A percentile compares a stretch with the other conserved stretches of the same genome.
Evolutionary conservation across 306 rosid genomes (phyloP).

Genomic region (Malus sieversii): DNA sequence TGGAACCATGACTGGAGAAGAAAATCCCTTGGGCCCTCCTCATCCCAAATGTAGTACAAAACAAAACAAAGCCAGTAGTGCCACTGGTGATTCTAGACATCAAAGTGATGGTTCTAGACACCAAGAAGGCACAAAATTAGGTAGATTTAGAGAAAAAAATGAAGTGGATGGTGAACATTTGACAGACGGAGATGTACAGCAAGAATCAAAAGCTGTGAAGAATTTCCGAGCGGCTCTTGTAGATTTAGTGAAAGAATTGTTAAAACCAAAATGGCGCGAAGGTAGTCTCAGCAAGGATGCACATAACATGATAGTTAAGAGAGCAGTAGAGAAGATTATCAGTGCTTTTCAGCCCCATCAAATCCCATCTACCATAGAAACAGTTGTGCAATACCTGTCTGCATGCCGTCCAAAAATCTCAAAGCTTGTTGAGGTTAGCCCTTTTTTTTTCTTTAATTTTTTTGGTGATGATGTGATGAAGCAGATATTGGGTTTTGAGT

Average conservation of each 20-base stretch:
- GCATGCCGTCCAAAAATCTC: slow-evolving; percentile 54
- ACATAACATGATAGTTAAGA: slow-evolving; percentile 69
- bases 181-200: slow-evolving; percentile 34
- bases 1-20: slow-evolving; percentile 30
- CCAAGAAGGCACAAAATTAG: slow-evolving; percentile 36
- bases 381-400: slow-evolving; percentile 57
- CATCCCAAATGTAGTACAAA: slow-evolving; percentile 25
- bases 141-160: slow-evolving; percentile 29
- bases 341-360: slow-evolving; percentile 66
- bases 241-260: slow-evolving; percentile 72
- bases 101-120: slow-evolving; percentile 39
- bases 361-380: slow-evolving; percentile 54
- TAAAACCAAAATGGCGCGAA: slow-evolving; percentile 89
- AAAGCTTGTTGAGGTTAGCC: slow-evolving; percentile 79
- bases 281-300: slow-evolving; percentile 77
- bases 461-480: slow-evolving; percentile 8
- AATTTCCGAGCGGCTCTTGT: slow-evolving; percentile 63
- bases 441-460: not conserved
- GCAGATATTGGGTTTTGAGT: slow-evolving; percentile 5
- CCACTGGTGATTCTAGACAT: slow-evolving; percentile 13
- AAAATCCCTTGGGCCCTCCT: slow-evolving; percentile 21
- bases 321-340: slow-evolving; percentile 76
- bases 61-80: slow-evolving; percentile 21
- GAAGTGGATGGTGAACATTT: slow-evolving; percentile 42
- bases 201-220: slow-evolving; percentile 51